A percentile compares a stretch with the other conserved stretches of the same genome.
Conservation (phyloP, 345 rosid species). For the Lagerstroemia speciosa region DNA sequence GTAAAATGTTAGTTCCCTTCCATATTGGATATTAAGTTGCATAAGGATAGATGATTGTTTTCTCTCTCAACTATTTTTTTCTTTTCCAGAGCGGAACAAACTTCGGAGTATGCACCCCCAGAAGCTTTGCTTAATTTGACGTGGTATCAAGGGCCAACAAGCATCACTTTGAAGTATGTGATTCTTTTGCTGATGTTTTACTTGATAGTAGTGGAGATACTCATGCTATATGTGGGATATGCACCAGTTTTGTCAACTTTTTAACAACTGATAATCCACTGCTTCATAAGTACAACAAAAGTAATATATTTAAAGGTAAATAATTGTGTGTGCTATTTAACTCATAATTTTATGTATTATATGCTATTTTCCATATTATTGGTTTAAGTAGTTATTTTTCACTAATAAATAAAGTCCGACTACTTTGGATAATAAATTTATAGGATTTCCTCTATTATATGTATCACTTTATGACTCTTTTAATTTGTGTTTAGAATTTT, state of each 20-base stretch:
- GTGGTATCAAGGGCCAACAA: constrained; percentile 65
- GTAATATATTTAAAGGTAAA: neutral
- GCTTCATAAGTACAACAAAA: neutral
- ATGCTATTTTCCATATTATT: too few species aligned
- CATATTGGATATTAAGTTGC: constrained; percentile 4
- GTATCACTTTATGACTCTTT: too few species aligned
- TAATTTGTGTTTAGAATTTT: too few species aligned
- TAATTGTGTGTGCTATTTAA: too few species aligned
- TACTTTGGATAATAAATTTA: too few species aligned
- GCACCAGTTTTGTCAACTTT: neutral
- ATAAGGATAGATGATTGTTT: neutral
- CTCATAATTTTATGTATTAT: too few species aligned
- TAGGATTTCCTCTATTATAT: too few species aligned
- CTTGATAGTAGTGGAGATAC: neutral
- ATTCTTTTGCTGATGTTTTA: neutral
- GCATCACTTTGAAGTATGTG: constrained; percentile 50
- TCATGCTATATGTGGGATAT: neutral
- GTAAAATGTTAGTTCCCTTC: constrained; percentile 28
- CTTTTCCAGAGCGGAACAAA: constrained; percentile 72
- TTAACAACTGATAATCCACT: neutral
- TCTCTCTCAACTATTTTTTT: neutral
- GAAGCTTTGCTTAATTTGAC: constrained; percentile 75
- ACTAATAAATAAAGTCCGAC: too few species aligned
- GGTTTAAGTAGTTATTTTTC: too few species aligned
- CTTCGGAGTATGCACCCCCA: constrained; percentile 73